phyloP scores from a whole-genome alignment of 192 early-diverging fungal genomes.

The Backusella liffmaniae region DNA sequence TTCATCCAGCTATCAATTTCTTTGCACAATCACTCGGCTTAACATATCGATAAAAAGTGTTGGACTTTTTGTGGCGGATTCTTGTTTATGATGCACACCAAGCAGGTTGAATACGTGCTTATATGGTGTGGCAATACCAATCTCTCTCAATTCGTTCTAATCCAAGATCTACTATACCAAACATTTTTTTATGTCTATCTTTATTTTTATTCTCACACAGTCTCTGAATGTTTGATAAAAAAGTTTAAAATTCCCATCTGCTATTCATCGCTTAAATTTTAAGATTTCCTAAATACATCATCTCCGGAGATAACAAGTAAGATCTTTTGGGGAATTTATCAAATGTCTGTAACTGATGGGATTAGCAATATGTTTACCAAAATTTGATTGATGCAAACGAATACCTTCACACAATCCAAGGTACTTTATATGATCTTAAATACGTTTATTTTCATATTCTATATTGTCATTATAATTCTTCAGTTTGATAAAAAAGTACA shows the following conservation, averaged over 20 bases:
- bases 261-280: constrained; percentile 86
- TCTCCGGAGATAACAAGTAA: constrained; percentile 73
- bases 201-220: constrained; percentile 32
- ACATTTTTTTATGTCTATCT: neutral
- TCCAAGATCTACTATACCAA: constrained; percentile 59
- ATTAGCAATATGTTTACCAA: constrained; percentile 36
- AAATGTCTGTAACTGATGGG: constrained; percentile 15
- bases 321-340: constrained; percentile 59
- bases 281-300: constrained; percentile 52
- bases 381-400: constrained; percentile 91
- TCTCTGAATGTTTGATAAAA: constrained; percentile 94
- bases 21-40: constrained; percentile 91
- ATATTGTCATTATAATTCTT: constrained; percentile 88
- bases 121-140: constrained; percentile 93
- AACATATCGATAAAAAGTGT: constrained; percentile 76
- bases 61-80: constrained; percentile 64
- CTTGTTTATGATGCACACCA: constrained; percentile 68
- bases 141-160: constrained; percentile 84
- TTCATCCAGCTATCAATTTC: constrained; percentile 75
- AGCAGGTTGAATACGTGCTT: constrained; percentile 84
- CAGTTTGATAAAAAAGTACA: no score
- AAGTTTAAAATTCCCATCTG: constrained; percentile 70
- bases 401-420: constrained; percentile 96
- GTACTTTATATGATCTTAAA: constrained; percentile 95
- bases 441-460: constrained; percentile 86